phyloP scores from a whole-genome alignment of 129 eudicot species.

The Cynara cardunculus region DNA sequence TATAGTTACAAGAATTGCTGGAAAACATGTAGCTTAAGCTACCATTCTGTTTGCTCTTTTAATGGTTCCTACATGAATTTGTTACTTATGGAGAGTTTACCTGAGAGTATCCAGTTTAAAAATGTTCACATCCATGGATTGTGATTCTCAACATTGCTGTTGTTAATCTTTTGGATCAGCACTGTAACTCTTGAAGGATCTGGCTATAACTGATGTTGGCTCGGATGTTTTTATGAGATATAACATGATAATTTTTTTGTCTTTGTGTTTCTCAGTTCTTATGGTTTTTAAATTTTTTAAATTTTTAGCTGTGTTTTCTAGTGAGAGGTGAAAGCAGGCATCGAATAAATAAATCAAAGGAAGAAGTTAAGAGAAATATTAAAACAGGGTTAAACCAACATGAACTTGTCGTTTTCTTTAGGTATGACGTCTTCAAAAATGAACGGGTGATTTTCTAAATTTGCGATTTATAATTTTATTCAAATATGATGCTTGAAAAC shows the following conservation, averaged over 20 bases:
- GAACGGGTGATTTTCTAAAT: not conserved
- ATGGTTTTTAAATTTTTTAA: not conserved
- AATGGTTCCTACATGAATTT: not conserved
- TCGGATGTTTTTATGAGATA: not conserved
- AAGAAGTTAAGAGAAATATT: not conserved
- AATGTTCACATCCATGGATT: not conserved
- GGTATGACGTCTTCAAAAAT: not conserved
- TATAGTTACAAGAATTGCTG: not conserved
- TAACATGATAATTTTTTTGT: not conserved
- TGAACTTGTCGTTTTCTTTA: not conserved
- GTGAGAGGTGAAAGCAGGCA: conserved; percentile 1
- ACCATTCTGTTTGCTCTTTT: not conserved
- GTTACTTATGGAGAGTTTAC: not conserved
- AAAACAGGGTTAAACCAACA: not conserved
- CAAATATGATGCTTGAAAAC: not conserved
- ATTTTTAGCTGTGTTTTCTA: not conserved
- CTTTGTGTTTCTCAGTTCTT: not conserved
- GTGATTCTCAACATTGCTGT: not conserved
- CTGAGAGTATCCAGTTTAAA: not conserved
- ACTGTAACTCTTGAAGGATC: not conserved
- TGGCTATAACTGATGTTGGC: not conserved
- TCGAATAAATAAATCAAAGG: not conserved
- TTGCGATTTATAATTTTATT: not conserved
- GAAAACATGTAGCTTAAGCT: not conserved
- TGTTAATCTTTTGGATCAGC: not conserved